Conservation (phyloP, 805 yeast genomes). For the Wickerhamiella shivajii region DNA sequence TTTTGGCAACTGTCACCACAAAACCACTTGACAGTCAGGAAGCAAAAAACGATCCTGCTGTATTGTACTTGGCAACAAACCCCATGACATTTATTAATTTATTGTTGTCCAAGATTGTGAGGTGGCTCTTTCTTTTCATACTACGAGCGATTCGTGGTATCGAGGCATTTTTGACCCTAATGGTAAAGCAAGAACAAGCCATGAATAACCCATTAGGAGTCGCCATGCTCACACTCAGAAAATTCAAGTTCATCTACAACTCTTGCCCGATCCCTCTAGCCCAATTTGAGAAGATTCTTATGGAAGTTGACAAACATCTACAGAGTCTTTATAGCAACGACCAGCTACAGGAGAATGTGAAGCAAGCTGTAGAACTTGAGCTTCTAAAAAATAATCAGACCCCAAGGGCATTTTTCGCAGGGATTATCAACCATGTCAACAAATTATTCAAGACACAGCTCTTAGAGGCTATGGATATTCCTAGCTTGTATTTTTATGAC, state of each 20-base stretch:
- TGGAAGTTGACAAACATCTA: constrained; percentile 13
- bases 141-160: constrained; percentile 28
- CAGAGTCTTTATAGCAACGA: constrained; percentile 13
- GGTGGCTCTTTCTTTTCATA: constrained; percentile 25
- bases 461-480: constrained; percentile 33
- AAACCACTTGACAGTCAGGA: constrained; percentile 1
- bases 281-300: constrained; percentile 15
- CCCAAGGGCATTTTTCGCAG: constrained; percentile 30
- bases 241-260: constrained; percentile 19
- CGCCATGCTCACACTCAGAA: constrained; percentile 19
- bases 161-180: constrained; percentile 18
- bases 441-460: constrained; percentile 33
- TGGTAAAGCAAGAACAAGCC: constrained; percentile 12
- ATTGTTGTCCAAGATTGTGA: constrained; percentile 24
- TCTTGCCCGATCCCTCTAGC: constrained; percentile 16
- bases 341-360: constrained; percentile 10
- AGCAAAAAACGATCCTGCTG: constrained; percentile 6
- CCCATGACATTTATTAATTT: constrained; percentile 22
- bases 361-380: constrained; percentile 14
- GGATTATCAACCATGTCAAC: constrained; percentile 28
- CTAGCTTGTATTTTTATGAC: constrained; percentile 48
- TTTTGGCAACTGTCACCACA: constrained; percentile 15
- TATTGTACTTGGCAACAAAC: constrained; percentile 4
- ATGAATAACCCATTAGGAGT: constrained; percentile 17
- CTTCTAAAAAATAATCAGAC: constrained; percentile 36